Evolutionary conservation across 495 filamentous ascomycete genomes (phyloP), one percentile per base, ranked within the genome.

Genomic region (Lepidopterella palustris): DNA sequence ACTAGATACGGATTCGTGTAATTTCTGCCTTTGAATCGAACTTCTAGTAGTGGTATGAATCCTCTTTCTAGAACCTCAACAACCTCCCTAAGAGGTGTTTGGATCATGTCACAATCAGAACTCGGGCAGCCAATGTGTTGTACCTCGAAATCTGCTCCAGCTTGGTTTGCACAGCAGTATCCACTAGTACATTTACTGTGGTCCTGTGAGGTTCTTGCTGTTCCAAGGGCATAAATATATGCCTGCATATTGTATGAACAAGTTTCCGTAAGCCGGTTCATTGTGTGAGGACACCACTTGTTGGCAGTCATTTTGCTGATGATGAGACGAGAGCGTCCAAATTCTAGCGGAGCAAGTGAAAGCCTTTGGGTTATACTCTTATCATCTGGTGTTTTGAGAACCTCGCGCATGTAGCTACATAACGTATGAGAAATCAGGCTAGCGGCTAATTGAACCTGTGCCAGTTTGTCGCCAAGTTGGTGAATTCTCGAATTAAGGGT

Each of bases 81-180:
- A 5, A 60, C 52, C 3, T 53, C 50, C 6, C 15, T 31, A 9
- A 60, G 32, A 25, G 48, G 57, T 10, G 57, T 11, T 11, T 4
- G n/a, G 20, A 42, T 29, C 10, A 39, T 5, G 8, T 5, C 21
- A 28, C 57, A 60, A 10, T 35, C 28, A 29, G 52, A 18, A 10
- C 45, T 24, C n/a, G 4, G 4, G n/a, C 24, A 29, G 18, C 31
- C 31, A 15, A 52, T 5, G 23, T 58, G 55, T 29, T 54, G 5
- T 15, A 42, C 5, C 28, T 54, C 47, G 27, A 58, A 58, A 29
- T 53, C 15, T n/a, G 56, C 55, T 25, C 55, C 47, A 54, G 47
- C 28, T 42, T 58, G 42, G 28, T 53, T 28, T 53, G 55, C 55
- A 15, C 6, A 18, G 28, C 55, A 58, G 8, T 45, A 35, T 5